Base-by-base conservation (phyloP, 2,329 filamentous ascomycete species). In the Cladosporium sp. region DNA sequence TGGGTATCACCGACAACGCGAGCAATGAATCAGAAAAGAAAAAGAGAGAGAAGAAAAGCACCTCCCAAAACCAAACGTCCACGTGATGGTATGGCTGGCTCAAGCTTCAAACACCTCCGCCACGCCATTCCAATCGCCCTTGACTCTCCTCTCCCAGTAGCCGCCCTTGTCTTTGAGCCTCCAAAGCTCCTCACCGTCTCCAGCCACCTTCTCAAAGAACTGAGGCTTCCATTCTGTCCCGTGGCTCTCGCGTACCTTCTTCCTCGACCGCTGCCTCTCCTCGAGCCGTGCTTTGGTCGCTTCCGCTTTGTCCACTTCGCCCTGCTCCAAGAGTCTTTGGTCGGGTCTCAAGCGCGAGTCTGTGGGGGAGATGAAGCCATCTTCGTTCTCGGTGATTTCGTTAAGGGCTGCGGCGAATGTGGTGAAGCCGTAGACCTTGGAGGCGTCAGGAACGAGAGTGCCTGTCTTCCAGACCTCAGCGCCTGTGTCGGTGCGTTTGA, bases 91-190 rank as follows among this genome's bases (percentile, higher is more conserved):
- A n/a, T n/a, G n/a, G n/a, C n/a, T 22, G 25, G 17, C 37, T 68
- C 60, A 71, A 20, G 64, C 56, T 62, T 73, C 70, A 68, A 86
- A 83, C 48, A 87, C 79, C 56, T 80, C 75, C 58, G 78, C 72
- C 39, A 85, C 77, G 6, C 77, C 78, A 8, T 73, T 73, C 90
- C 90, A 96, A 57, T 78, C 78, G 1, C 86, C 86, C 62, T 77
- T 83, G 2, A 79, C 81, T 60, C 93, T 83, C 74, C 90, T 87
- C 70, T 96, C 92, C 94, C 94, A 99, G 74, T 99, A 99, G 8
- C 90, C 87, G 17, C 95, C 91, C 73, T 88, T 91, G 2, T 79
- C 78, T 76, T 87, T 94, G 62, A 96, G 73, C 66, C 85, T 66
- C 78, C 78, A 80, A n/a, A 78, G 70, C 64, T 80, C 78, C 60